Percentiles rank a stretch among this genome's conserved stretches.
These are phyloP conservation scores for Podospora pseudopauciseta DNA, from an alignment of 495 filamentous ascomycete species.

Conservation along the genomic window DNA sequence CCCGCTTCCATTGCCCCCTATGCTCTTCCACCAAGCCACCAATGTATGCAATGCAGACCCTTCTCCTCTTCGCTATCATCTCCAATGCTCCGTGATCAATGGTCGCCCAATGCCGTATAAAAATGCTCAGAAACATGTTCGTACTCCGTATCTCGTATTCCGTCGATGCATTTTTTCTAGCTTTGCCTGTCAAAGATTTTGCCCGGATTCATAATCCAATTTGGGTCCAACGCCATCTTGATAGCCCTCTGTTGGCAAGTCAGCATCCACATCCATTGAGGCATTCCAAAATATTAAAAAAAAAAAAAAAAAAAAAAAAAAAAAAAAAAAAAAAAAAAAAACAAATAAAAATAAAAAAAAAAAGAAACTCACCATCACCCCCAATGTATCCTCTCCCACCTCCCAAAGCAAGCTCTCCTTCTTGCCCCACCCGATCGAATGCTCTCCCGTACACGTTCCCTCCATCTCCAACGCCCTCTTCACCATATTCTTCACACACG, in stretches of 20 bases:
- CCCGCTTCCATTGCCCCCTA: not conserved
- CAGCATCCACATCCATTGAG: not conserved
- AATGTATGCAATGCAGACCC: not conserved
- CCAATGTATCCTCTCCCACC: conserved; percentile 75
- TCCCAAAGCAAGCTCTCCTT: conserved; percentile 76
- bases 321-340: no score
- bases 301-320: no score
- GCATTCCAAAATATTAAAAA: not conserved
- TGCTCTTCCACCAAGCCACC: not conserved
- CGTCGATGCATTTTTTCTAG: conserved; percentile 4
- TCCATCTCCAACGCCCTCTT: conserved; percentile 86
- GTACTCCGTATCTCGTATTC: conserved; percentile 3
- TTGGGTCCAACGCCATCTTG: conserved; percentile 79
- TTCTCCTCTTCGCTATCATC: not conserved
- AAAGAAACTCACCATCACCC: conserved; percentile 59
- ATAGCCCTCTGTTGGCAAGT: conserved; percentile 53
- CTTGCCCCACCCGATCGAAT: conserved; percentile 86
- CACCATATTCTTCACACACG: conserved; percentile 84
- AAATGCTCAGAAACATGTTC: not conserved
- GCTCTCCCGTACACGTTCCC: conserved; percentile 87
- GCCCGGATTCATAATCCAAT: conserved; percentile 87
- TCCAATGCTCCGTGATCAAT: conserved; percentile 7
- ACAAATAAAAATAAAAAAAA: no score
- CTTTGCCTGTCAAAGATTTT: conserved; percentile 71
- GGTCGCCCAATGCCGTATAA: conserved; percentile 4